These are phyloP conservation scores for Coemansia reversa DNA, from an alignment of 192 early-diverging fungal genomes.

Conservation along the genomic window DNA sequence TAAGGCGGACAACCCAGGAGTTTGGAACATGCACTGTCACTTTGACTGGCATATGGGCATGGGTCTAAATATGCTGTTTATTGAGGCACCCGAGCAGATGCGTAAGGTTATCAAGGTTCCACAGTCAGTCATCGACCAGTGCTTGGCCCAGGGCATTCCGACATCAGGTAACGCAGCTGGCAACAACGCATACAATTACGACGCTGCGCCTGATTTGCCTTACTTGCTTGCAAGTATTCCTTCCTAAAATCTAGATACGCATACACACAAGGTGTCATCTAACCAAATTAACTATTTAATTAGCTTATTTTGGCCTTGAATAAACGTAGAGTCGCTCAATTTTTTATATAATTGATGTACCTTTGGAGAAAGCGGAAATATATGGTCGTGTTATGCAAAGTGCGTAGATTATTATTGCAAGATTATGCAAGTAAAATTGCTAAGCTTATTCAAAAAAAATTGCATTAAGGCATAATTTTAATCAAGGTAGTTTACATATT, in stretches of 20 bases:
- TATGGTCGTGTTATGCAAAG: no score
- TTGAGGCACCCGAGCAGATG: slow-evolving; percentile 29
- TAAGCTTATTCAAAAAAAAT: no score
- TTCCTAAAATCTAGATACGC: neutral
- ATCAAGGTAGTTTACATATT: no score
- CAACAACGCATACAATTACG: slow-evolving; percentile 20
- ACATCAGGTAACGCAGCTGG: slow-evolving; percentile 30
- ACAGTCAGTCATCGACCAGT: slow-evolving; percentile 31
- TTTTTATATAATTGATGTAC: no score
- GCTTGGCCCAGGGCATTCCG: slow-evolving; percentile 17
- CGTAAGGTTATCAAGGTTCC: slow-evolving; percentile 15
- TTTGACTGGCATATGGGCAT: slow-evolving; percentile 58
- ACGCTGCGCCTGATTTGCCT: slow-evolving; percentile 24
- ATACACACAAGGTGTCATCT: no score
- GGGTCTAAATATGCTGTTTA: slow-evolving; percentile 68
- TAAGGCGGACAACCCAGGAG: slow-evolving; percentile 76
- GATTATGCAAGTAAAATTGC: no score
- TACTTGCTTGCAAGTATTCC: slow-evolving; percentile 1
- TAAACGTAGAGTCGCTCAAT: no score
- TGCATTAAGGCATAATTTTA: no score
- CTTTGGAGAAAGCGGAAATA: no score
- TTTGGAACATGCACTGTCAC: slow-evolving; percentile 87
- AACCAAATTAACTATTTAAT: no score
- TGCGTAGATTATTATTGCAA: no score
- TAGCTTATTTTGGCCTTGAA: no score